Evolutionary conservation across 768 basidiomycete genomes (phyloP), one percentile per base, ranked within the genome.

Genomic region (Strobilomyces dryophilus): DNA sequence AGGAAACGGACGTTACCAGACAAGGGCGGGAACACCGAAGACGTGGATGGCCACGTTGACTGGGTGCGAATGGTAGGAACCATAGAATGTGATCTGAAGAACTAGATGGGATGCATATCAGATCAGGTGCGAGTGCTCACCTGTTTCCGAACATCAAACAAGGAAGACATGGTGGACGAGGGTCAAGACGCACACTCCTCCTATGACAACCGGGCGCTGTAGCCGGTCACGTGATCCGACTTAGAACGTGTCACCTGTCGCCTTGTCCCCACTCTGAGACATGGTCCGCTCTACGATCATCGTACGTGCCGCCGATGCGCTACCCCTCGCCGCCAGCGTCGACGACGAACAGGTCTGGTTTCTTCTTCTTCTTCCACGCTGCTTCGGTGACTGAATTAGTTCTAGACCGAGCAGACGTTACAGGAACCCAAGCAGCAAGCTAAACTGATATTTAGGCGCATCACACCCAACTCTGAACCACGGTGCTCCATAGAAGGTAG

Each of bases 351-450:
- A 92, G 79, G 95, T 95, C 35, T 54, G 77, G 24, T 64, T 31
- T 20, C 21, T 52, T 24, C 11, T 1, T 21, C n/a, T 24, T 18
- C 11, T 21, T n/a, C 2, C 24, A 24, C 24, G 24, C 47, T 14
- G 2, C 5, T 10, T 31, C 26, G 12, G 24, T 32, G 20, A 39
- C 45, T 56, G 53, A 66, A 66, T 46, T 4, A 49, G 15, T 26
- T 45, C 42, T 58, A 98, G 95, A 97, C 92, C 59, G 95, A 98
- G 71, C 87, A 89, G 66, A 79, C 87, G 51, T 76, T 99, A 37
- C 92, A 94, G 66, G 97, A 98, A 72, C 93, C 98, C 77, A 99
- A 99, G 69, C 95, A 98, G 61, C 95, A 99, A 69, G 84, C 95
- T 31, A 99, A 99, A 71, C 80, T 99, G 61, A 87, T 99, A 63